Base-by-base conservation (phyloP, 1,284 basidiomycete species). In the Blastosporella zonata region DNA sequence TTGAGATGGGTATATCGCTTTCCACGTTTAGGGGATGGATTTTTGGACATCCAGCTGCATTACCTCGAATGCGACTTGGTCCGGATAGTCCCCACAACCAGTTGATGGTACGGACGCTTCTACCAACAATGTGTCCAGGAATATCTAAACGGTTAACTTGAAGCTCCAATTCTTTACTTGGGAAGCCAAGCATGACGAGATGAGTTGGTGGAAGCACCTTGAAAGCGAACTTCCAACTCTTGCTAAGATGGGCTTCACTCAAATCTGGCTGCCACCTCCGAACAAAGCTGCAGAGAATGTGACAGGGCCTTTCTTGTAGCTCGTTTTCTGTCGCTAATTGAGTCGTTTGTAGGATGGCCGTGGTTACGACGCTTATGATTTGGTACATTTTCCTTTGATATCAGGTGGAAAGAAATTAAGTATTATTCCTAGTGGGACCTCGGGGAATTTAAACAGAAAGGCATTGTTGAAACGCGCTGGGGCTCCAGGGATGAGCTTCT, bases 371-470 rank as follows among this genome's bases (percentile, higher is more conserved):
- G 87, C 85, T 1, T 90, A 90, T 63, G 88, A 91, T 60, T 61
- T 90, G 66, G 86, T 88, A 66, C 60, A 35, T 20, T 38, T 22
- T 36, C 9, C 22, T 31, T 31, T 38, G 34, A 17, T 29, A 5
- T 45, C 18, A 2, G 23, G 29, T 42, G n/a, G 22, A 28, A n/a
- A 17, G 41, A 12, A 13, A 12, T 29, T 29, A 21, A 31, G n/a
- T 34, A 20, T 20, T 46, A 40, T 27, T 42, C 18, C 8, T 51
- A 92, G 79, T 93, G 89, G 88, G 92, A 94, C 63, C 70, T 97
- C 8, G 95, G 95, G 40, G 94, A 97, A 71, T 97, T 97, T 58
- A 70, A 92, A 44, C 88, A 91, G 65, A 95, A 93, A 65, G 89
- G 87, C 9, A 71, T 78, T n/a, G 68, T 81, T 43, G 66, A 74